Base-by-base conservation (phyloP, 495 filamentous ascomycete genomes). In the Penicillium manginii region DNA sequence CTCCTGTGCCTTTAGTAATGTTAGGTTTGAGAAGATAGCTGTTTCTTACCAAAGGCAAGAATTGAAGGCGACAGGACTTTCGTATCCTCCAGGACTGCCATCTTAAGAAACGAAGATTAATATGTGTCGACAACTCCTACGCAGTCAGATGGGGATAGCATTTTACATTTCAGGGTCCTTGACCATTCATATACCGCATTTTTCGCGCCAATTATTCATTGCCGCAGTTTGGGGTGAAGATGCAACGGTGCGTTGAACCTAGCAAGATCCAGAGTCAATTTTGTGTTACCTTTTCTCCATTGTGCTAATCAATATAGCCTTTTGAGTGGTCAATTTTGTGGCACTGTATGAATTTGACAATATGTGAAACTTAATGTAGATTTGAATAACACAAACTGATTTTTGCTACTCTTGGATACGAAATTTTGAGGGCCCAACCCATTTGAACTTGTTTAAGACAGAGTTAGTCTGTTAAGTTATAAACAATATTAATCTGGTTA, bases 221-320 rank as follows among this genome's bases (percentile, higher is more conserved):
- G 2, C 4, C 18, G 22, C 8, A 8, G 43, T 12, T 47, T 15
- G 10, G n/a, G 21, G 12, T 22, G 43, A 47, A 26, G 43, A 45
- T 47, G 43, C 43, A 47, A 47, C 22, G 43, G 22, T 47, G 43
- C 43, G 21, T 47, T 47, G 19, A 23, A 47, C 14, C 21, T 22
- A 15, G 26, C 15, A 18, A 8, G 19, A 23, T 9, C 2, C 14
- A 45, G n/a, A 1, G 8, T n/a, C 8, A 1, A 8, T 47, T 9
- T 22, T 26, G 43, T 47, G 43, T 2, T 9, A 47, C 21, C 9
- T 47, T n/a, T n/a, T 12, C 4, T 4, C 9, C 15, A 23, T 40
- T 22, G 29, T 52, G 14, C 32, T 22, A 37, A 14, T 3, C 6
- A 17, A 42, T 15, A n/a, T 18, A 8, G 39, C 1, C 32, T 3